phyloP scores from a whole-genome alignment of 805 yeast genomes.

The Starmerella floricola region DNA sequence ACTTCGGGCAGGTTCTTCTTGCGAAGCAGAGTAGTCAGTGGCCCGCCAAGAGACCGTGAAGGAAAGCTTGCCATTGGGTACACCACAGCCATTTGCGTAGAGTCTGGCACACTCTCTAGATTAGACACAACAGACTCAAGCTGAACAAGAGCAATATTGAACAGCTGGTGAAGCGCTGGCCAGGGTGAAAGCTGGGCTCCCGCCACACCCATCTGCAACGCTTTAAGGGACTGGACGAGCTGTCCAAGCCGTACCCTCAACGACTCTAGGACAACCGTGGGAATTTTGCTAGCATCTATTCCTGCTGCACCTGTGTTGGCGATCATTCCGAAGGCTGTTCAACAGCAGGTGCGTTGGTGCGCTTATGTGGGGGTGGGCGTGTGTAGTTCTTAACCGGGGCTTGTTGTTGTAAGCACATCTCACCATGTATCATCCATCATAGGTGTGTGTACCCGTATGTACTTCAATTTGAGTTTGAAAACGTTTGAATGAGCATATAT shows the following conservation, averaged over 20 bases:
- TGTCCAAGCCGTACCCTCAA: slow-evolving; percentile 23
- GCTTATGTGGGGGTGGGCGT: too few relatives aligned
- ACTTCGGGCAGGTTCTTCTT: slow-evolving; percentile 88
- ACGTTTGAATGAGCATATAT: background rate
- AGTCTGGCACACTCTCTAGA: slow-evolving; percentile 46
- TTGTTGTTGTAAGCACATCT: too few relatives aligned
- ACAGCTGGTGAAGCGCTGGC: slow-evolving; percentile 70
- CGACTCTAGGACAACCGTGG: slow-evolving; percentile 19
- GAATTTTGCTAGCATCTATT: slow-evolving; percentile 16
- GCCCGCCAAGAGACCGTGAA: slow-evolving; percentile 66
- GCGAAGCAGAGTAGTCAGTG: slow-evolving; percentile 70
- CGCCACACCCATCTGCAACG: slow-evolving; percentile 43
- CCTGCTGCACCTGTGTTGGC: background rate
- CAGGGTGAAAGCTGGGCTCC: slow-evolving; percentile 38
- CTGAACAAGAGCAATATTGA: slow-evolving; percentile 73
- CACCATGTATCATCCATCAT: too few relatives aligned
- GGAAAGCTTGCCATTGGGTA: slow-evolving; percentile 82
- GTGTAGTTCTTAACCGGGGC: too few relatives aligned
- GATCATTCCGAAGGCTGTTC: too few relatives aligned
- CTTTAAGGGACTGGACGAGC: slow-evolving; percentile 46
- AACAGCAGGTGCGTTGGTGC: too few relatives aligned
- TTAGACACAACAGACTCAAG: slow-evolving; percentile 63
- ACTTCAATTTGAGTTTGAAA: too few relatives aligned
- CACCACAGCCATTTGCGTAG: slow-evolving; percentile 55
- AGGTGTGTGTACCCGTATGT: too few relatives aligned